Percentiles rank a stretch among this genome's conserved stretches.
Evolutionary conservation across 2,329 filamentous ascomycete genomes (phyloP).

Genomic region (Volutella citrinella): DNA sequence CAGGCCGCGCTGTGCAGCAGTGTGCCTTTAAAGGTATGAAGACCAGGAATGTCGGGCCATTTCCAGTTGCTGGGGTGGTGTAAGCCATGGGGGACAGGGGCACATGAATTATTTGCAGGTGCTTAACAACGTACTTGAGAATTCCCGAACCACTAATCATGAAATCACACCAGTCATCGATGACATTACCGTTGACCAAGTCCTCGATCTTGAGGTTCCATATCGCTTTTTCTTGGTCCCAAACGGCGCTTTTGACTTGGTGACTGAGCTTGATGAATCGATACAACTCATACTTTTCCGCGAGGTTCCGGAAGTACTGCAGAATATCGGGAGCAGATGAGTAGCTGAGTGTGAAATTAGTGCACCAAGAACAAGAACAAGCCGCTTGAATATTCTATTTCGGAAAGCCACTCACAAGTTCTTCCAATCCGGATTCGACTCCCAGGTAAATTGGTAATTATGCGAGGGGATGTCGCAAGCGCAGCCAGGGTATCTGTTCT

Average conservation of each 20-base stretch:
- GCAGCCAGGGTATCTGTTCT: too few species aligned
- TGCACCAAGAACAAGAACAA: too few species aligned
- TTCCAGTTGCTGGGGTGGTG: slow-evolving; percentile 11
- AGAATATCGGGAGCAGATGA: slow-evolving; percentile 19
- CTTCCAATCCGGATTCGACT: slow-evolving; percentile 11
- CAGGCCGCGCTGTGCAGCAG: slow-evolving; percentile 40
- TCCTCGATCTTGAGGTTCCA: slow-evolving; percentile 11
- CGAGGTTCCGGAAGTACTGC: slow-evolving; percentile 21
- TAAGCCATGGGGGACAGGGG: neutral
- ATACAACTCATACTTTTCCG: slow-evolving; percentile 18
- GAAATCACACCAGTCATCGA: too few species aligned
- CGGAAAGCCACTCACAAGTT: slow-evolving; percentile 1
- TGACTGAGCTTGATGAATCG: slow-evolving; percentile 19
- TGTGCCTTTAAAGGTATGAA: slow-evolving; percentile 32
- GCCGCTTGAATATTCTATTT: too few species aligned
- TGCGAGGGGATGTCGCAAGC: slow-evolving; percentile 23
- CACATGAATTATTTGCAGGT: too few species aligned
- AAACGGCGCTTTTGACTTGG: slow-evolving; percentile 15
- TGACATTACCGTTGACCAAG: slow-evolving; percentile 13
- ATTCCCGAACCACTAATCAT: too few species aligned
- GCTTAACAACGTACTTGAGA: slow-evolving; percentile 9
- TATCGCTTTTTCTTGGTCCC: slow-evolving; percentile 14
- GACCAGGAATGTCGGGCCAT: slow-evolving; percentile 11
- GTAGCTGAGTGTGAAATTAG: slow-evolving; percentile 4
- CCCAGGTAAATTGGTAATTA: slow-evolving; percentile 21